Percentiles rank a stretch among this genome's conserved stretches.
phyloP scores from a whole-genome alignment of 73 alveolate genomes.

The Stentor roeselii region DNA sequence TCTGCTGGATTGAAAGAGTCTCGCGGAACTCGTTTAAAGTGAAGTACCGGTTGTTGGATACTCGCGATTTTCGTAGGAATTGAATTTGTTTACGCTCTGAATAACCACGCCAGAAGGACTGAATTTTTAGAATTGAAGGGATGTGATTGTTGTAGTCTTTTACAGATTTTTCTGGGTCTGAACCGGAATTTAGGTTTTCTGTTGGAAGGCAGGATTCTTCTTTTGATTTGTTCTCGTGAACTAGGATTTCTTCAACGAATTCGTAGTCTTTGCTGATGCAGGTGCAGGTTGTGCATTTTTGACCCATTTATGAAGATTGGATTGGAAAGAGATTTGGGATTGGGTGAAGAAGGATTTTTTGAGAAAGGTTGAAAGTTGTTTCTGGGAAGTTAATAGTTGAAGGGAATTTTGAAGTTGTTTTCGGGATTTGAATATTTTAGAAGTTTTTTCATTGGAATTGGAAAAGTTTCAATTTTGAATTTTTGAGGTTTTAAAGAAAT shows the following conservation, averaged over 20 bases:
- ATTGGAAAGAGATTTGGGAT: no score
- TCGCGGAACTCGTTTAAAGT: conserved; percentile 48
- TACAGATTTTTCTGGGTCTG: background rate
- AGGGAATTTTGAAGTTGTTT: no score
- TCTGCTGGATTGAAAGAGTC: conserved; percentile 29
- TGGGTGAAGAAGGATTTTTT: no score
- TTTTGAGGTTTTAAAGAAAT: no score
- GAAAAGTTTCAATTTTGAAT: no score
- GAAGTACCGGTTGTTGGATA: conserved; percentile 36
- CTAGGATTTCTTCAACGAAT: background rate
- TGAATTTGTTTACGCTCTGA: background rate
- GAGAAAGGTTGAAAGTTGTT: no score
- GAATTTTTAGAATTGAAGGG: conserved; percentile 2
- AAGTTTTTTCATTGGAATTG: no score
- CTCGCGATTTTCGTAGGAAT: background rate
- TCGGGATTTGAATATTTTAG: no score
- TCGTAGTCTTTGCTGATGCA: conserved; percentile 2
- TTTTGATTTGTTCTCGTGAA: background rate
- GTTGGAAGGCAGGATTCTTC: no score
- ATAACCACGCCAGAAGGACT: conserved; percentile 29
- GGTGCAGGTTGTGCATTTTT: background rate
- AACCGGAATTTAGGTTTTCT: background rate
- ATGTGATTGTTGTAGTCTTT: background rate
- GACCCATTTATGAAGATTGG: no score
- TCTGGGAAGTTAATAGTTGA: no score